phyloP scores from a whole-genome alignment of 2,329 filamentous ascomycete species.

The Blastomyces parvus region DNA sequence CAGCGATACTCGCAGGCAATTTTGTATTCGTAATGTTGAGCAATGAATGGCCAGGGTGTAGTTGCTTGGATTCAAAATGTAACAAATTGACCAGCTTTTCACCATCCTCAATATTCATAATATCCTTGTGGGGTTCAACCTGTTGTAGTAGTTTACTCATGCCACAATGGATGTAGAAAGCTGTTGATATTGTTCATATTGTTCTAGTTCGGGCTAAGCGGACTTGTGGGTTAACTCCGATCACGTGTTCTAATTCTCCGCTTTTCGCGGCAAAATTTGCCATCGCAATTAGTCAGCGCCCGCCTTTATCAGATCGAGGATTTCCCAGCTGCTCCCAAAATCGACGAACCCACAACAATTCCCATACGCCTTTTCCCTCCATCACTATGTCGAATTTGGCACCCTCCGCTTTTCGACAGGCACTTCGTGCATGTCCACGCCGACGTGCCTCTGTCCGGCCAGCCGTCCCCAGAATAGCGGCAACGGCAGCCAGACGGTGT shows the following conservation, averaged over 20 bases:
- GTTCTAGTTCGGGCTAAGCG: not conserved
- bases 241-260: not conserved
- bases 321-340: not conserved
- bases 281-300: slow-evolving; percentile 9
- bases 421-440: slow-evolving; percentile 50
- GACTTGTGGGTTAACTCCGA: not conserved
- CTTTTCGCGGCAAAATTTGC: not conserved
- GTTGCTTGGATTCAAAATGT: not conserved
- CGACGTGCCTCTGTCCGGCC: slow-evolving; percentile 37
- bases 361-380: not conserved
- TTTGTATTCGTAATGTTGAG: not conserved
- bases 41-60: not conserved
- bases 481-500: slow-evolving; percentile 42
- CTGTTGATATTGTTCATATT: not conserved
- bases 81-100: not conserved
- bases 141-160: too few species aligned
- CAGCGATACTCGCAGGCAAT: not conserved
- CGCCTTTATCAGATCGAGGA: slow-evolving; percentile 10
- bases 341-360: not conserved
- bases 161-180: too few species aligned
- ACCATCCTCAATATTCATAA: not conserved
- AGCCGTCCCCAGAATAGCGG: slow-evolving; percentile 32
- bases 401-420: slow-evolving; percentile 65
- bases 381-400: slow-evolving; percentile 53
- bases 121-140: not conserved